Evolutionary conservation across 169 alveolate species (phyloP), one percentile per base, ranked within the genome.

Genomic region (Eimeria acervulina): DNA sequence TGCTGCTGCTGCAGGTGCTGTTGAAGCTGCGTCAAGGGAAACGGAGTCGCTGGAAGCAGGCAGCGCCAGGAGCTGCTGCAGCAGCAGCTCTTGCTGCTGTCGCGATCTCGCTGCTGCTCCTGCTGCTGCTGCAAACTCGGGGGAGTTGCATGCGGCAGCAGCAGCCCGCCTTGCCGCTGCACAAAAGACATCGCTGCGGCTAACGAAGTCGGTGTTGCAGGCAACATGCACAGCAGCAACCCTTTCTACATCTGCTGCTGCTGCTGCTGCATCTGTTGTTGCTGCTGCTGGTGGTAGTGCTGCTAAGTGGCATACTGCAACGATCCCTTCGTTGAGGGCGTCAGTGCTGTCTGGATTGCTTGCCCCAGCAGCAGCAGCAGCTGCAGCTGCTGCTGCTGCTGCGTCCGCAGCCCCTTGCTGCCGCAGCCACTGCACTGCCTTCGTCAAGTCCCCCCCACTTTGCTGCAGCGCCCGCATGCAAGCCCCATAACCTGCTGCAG

Each of bases 351-450:
- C 36, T 8, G 47, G 6, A 10, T 36, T 72, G 51, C 84, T 76
- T 28, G 88, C 33, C 36, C 61, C 59, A 15, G 59, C 26, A 76
- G 61, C 59, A 31, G 47, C 88, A 23, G 88, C 88, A 76, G 88
- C 88, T 13, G 88, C 88, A 13, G 88, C 88, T 36, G 59, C 88
- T 76, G 88, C 88, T 40, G 88, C 88, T 40, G 88, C 88, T 76
- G 61, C 88, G 28, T 76, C 88, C 38, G 88, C 88, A 17, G 88
- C 88, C 19, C 88, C 88, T 61, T 76, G 88, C 36, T 76, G 88
- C 88, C 88, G 88, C 59, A 76, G 88, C 88, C 88, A 76, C 88
- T 76, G 51, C 13, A 76, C 88, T 13, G 88, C 88, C 88, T 38
- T 76, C 3, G 88, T 19, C 28, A 76, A 12, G 26, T 76, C 88